A percentile compares a stretch with the other conserved stretches of the same genome.
Evolutionary conservation across 352 stramenopile genomes (phyloP).

Genomic region (Phytophthora pistaciae): DNA sequence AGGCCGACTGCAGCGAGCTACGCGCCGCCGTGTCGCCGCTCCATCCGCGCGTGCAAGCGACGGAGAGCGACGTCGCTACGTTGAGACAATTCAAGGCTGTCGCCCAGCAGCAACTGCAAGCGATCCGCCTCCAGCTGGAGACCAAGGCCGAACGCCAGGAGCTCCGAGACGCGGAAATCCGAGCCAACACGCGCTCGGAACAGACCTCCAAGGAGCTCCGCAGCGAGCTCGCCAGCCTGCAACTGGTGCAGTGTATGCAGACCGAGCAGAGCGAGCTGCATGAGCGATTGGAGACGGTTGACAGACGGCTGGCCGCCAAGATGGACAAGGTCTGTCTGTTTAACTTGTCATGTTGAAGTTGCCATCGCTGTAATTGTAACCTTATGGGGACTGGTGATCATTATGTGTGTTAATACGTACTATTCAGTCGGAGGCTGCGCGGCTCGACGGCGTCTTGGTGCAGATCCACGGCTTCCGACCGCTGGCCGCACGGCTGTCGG

Average conservation of each 20-base stretch:
- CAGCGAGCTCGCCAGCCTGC: slow-evolving; percentile 43
- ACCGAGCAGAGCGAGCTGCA: slow-evolving; percentile 57
- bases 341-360: slow-evolving; percentile 9
- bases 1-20: slow-evolving; percentile 28
- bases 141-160: slow-evolving; percentile 35
- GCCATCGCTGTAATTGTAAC: background rate
- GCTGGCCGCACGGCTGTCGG: slow-evolving; percentile 41
- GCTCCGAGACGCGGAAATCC: slow-evolving; percentile 15
- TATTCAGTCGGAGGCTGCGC: slow-evolving; percentile 52
- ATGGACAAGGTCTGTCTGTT: slow-evolving; percentile 63
- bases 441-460: slow-evolving; percentile 54
- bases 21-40: slow-evolving; percentile 12
- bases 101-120: slow-evolving; percentile 13
- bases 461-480: slow-evolving; percentile 70
- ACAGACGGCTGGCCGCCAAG: slow-evolving; percentile 56
- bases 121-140: slow-evolving; percentile 27
- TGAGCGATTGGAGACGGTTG: slow-evolving; percentile 49
- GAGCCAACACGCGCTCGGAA: slow-evolving; percentile 27
- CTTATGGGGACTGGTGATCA: slow-evolving; percentile 2
- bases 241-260: slow-evolving; percentile 51
- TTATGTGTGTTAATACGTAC: background rate
- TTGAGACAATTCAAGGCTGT: slow-evolving; percentile 13
- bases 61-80: slow-evolving; percentile 8
- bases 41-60: slow-evolving; percentile 11
- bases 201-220: slow-evolving; percentile 35